Conservation (phyloP, 129 eudicot species). For the Solidago caesia region DNA sequence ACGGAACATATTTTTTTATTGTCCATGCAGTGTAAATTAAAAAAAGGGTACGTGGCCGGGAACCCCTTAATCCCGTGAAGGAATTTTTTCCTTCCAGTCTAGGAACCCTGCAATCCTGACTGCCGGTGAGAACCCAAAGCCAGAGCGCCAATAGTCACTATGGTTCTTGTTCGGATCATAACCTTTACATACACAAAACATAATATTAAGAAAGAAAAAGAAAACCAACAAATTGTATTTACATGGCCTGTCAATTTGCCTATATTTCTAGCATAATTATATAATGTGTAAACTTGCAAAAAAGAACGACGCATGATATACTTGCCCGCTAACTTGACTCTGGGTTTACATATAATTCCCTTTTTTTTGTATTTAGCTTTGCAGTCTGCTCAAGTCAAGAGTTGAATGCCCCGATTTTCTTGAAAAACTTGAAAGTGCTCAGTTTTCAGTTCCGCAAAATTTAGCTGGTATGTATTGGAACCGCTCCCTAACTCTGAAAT, state of each 20-base stretch:
- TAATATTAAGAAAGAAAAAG: background rate
- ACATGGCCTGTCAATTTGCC: background rate
- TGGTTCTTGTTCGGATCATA: conserved; percentile 6
- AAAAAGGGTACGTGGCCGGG: no score
- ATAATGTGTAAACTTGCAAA: background rate
- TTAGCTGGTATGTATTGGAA: conserved; percentile 45
- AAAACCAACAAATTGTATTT: background rate
- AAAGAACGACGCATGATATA: background rate
- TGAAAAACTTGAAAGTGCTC: conserved; percentile 79
- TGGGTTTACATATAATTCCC: background rate
- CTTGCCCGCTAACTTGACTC: background rate
- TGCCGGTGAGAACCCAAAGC: no score
- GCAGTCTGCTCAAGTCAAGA: conserved; percentile 77
- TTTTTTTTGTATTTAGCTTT: conserved; percentile 44
- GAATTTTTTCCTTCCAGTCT: no score
- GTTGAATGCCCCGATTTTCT: conserved; percentile 85
- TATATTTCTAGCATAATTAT: background rate
- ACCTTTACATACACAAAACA: background rate
- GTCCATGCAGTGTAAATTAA: background rate
- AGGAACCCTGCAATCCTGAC: no score
- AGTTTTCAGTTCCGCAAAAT: conserved; percentile 58
- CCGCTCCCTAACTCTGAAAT: background rate
- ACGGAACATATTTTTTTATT: background rate
- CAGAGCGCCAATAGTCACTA: background rate
- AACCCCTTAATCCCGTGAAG: no score